A percentile compares a stretch with the other conserved stretches of the same genome.
Evolutionary conservation across 805 yeast species (phyloP).

Genomic region (Monosporozyma unispora): DNA sequence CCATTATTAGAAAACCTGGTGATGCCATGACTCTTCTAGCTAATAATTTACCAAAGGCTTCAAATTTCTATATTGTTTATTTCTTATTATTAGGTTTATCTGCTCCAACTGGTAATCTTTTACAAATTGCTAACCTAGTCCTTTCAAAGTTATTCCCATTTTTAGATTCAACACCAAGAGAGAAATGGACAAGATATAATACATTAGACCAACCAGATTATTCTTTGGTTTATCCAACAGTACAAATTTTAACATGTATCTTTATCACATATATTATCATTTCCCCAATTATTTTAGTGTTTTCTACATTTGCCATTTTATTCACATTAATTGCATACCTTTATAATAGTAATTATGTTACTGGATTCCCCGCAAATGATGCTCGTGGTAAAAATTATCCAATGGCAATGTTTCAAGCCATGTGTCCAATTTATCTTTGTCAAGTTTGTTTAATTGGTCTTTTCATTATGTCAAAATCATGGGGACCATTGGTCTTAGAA

Average conservation of each 20-base stretch:
- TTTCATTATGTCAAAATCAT: constrained; percentile 67
- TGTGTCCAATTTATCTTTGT: constrained; percentile 62
- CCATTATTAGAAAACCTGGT: constrained; percentile 55
- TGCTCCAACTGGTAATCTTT: constrained; percentile 62
- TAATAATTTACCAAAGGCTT: constrained; percentile 72
- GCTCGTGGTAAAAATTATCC: constrained; percentile 69
- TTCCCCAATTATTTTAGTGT: constrained; percentile 62
- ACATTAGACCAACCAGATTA: constrained; percentile 59
- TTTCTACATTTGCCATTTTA: constrained; percentile 49
- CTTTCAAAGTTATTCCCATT: constrained; percentile 65
- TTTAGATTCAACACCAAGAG: constrained; percentile 83
- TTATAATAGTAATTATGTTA: constrained; percentile 57
- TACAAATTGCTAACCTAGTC: constrained; percentile 67
- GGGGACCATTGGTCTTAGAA: constrained; percentile 71
- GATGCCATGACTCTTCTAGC: constrained; percentile 70
- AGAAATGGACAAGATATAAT: constrained; percentile 74
- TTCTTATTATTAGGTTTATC: constrained; percentile 75
- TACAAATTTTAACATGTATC: constrained; percentile 66
- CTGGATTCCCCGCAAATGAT: constrained; percentile 45
- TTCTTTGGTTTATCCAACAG: constrained; percentile 76
- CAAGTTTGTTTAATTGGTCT: constrained; percentile 62
- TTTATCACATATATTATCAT: constrained; percentile 69
- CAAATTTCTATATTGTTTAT: constrained; percentile 83
- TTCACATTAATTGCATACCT: constrained; percentile 52
- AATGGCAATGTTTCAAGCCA: constrained; percentile 59